phyloP scores from a whole-genome alignment of 306 rosid species.

The Prunus dulcis region DNA sequence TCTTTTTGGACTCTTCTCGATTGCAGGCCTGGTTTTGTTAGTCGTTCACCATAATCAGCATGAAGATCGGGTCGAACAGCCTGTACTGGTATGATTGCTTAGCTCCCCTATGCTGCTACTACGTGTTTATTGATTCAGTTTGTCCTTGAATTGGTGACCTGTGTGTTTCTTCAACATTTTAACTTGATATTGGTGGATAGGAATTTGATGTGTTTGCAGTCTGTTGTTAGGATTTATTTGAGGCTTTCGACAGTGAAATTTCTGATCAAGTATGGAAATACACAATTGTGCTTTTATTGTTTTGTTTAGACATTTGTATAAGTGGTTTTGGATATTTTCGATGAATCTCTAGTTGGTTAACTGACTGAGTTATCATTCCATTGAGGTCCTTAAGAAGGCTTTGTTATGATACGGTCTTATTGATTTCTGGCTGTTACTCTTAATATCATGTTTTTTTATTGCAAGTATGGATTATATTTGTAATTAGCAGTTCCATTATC shows the following conservation, averaged over 20 bases:
- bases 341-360: conserved; percentile 10
- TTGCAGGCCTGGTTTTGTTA: conserved; percentile 65
- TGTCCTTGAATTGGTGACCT: not conserved
- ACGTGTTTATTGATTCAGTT: conserved; percentile 9
- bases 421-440: not conserved
- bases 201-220: not conserved
- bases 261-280: not conserved
- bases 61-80: conserved; percentile 71
- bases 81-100: conserved; percentile 42
- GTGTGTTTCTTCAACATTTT: not conserved
- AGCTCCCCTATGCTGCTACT: not conserved
- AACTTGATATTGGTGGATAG: conserved; percentile 10
- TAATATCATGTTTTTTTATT: not conserved
- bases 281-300: not conserved
- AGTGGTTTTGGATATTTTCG: not conserved
- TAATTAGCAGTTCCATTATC: not conserved
- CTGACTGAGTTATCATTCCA: not conserved
- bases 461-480: not conserved
- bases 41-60: conserved; percentile 74
- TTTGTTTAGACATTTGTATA: not conserved
- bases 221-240: conserved; percentile 9
- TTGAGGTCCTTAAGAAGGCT: not conserved
- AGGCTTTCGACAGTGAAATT: not conserved
- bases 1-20: conserved; percentile 60
- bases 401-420: not conserved